Evolutionary conservation across 768 basidiomycete genomes (phyloP), one percentile per base, ranked within the genome.

Genomic region (Macrolepiota fuliginosa): DNA sequence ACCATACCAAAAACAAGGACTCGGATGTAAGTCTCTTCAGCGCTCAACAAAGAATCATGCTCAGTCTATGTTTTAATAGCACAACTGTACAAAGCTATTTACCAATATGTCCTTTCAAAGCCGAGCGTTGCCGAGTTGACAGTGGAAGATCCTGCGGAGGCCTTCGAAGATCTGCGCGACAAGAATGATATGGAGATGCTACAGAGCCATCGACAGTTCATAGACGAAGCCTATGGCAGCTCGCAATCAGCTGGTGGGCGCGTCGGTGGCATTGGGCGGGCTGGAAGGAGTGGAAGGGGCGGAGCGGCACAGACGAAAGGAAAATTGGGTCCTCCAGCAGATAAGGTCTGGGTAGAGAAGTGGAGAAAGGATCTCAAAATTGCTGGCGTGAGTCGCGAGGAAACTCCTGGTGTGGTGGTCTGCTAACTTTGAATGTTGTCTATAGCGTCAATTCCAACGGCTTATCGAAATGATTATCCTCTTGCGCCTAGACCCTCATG

Each of bases 81-180:
- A 53, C 87, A 90, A 64, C 84, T 98, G 12, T 98, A 97, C 79
- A 84, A 78, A 49, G 86, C 94, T 0, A 88, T 94, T 56, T 96
- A 96, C 76, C 81, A 87, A 69, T 84, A 92, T 68, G 82, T 91
- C 19, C 72, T 91, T 46, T 76, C 82, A 13, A 83, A 83, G 52
- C 79, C 87, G 1, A 76, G 83, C 54, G 84, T 96, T 40, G 88
- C 91, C n/a, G 96, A 98, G 73, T 76, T 98, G 45, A 97, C 95
- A 1, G 92, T 99, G 22, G 97, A 99, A 75, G 97, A 99, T 72
- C 97, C 97, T 1, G 94, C 94, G 0, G 97, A 99, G 75, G 92
- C 93, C 10, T 98, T 99, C 69, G 96, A 98, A 72, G 97, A 98
- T 72, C 81, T 98, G 46, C 81, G 96, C 36, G 97, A 98, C 75